phyloP scores from a whole-genome alignment of 305 asterid genomes.

The Fraxinus platypoda region DNA sequence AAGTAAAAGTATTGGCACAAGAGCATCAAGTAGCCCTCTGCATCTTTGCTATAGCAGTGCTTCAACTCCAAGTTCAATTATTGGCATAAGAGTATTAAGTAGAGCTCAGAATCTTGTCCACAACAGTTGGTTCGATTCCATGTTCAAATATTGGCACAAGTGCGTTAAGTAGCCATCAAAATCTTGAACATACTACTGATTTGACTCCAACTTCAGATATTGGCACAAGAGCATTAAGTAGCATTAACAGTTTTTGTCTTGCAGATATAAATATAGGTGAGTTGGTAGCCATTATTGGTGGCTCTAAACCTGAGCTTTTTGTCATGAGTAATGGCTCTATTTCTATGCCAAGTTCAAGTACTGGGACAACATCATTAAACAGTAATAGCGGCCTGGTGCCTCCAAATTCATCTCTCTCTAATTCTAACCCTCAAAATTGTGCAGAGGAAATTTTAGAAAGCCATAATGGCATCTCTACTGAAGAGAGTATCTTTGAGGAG shows the following conservation, averaged over 20 bases:
- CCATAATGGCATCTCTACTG: slow-evolving; percentile 39
- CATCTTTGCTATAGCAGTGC: neutral
- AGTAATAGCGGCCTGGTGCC: slow-evolving; percentile 31
- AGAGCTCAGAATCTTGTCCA: slow-evolving; percentile 10
- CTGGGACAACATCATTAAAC: slow-evolving; percentile 24
- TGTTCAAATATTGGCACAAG: slow-evolving; percentile 11
- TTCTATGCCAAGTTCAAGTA: slow-evolving; percentile 35
- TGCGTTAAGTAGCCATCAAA: slow-evolving; percentile 1
- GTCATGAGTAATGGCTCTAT: slow-evolving; percentile 27
- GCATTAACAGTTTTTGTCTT: slow-evolving; percentile 18
- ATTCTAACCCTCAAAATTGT: slow-evolving; percentile 27
- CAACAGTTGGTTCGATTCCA: neutral
- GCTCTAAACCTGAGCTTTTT: slow-evolving; percentile 27
- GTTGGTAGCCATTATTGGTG: slow-evolving; percentile 30
- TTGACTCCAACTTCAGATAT: slow-evolving; percentile 26
- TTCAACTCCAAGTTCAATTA: slow-evolving; percentile 1
- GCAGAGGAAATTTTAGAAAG: slow-evolving; percentile 37
- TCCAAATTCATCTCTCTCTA: slow-evolving; percentile 24
- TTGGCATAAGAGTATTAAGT: slow-evolving; percentile 1
- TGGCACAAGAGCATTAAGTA: slow-evolving; percentile 21
- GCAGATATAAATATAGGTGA: slow-evolving; percentile 31
- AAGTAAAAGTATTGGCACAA: slow-evolving; percentile 10
- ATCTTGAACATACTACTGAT: slow-evolving; percentile 1
- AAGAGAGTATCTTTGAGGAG: slow-evolving; percentile 58
- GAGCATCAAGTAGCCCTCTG: slow-evolving; percentile 7